phyloP scores from a whole-genome alignment of 2,329 filamentous ascomycete species.

The Aspergillus costaricaensis region DNA sequence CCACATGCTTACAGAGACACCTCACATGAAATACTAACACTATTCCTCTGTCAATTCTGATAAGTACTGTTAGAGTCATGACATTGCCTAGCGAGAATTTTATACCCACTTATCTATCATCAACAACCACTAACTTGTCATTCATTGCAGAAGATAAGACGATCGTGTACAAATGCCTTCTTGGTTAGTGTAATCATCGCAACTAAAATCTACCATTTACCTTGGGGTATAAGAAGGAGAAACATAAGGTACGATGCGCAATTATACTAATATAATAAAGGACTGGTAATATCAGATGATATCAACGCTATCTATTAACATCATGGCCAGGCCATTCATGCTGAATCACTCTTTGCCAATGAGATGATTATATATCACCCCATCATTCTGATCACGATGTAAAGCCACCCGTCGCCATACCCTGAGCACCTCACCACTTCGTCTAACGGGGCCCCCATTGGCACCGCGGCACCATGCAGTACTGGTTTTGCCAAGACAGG shows the following conservation, averaged over 20 bases:
- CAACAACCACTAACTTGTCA: too few relatives aligned
- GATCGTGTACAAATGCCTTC: too few relatives aligned
- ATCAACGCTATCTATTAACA: not conserved
- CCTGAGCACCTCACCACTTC: conserved; percentile 80
- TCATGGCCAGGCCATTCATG: not conserved
- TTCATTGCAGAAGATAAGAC: too few relatives aligned
- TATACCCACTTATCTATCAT: too few relatives aligned
- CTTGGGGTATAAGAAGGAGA: not conserved
- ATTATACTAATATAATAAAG: not conserved
- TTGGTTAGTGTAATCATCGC: too few relatives aligned
- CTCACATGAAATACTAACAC: too few relatives aligned
- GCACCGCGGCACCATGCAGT: conserved; percentile 80
- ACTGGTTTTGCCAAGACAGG: conserved; percentile 81
- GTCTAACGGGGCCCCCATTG: conserved; percentile 75
- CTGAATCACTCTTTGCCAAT: not conserved
- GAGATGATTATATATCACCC: conserved; percentile 31
- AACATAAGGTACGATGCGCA: not conserved
- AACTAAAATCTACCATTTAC: too few relatives aligned
- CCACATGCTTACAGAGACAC: too few relatives aligned
- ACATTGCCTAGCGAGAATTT: too few relatives aligned
- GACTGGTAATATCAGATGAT: not conserved
- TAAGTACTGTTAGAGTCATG: too few relatives aligned
- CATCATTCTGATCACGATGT: conserved; percentile 76
- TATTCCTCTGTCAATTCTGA: too few relatives aligned
- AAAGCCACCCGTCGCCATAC: conserved; percentile 91